Percentiles rank a stretch among this genome's conserved stretches.
These are phyloP conservation scores for Xylariaceae sp. DNA, from an alignment of 2,329 filamentous ascomycete genomes.

Conservation along the genomic window DNA sequence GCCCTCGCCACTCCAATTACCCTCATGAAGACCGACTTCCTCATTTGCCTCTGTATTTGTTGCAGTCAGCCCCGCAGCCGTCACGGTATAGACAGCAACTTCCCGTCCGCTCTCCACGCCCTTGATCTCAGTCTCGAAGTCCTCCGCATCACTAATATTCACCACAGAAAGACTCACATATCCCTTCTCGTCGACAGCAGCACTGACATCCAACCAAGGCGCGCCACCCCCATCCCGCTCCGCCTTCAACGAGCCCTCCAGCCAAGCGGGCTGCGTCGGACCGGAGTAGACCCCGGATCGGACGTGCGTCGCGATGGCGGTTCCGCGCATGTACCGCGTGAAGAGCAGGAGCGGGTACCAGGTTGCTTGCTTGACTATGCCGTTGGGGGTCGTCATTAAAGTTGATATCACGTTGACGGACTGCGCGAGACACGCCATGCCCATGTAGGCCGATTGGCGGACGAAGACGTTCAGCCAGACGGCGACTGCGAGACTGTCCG, in stretches of 20 bases:
- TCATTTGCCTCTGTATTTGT: conserved; percentile 61
- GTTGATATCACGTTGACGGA: conserved; percentile 75
- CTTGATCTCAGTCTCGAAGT: conserved; percentile 56
- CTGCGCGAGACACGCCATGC: conserved; percentile 78
- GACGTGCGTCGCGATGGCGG: conserved; percentile 63
- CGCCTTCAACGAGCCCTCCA: conserved; percentile 54
- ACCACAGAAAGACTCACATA: conserved; percentile 66
- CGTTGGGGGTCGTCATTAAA: conserved; percentile 64
- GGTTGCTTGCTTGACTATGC: conserved; percentile 66
- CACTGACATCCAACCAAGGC: conserved; percentile 67
- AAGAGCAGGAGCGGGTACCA: conserved; percentile 73
- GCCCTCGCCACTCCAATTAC: conserved; percentile 60
- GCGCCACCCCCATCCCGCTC: too few relatives aligned
- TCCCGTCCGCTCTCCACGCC: conserved; percentile 48
- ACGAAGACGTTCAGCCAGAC: conserved; percentile 75
- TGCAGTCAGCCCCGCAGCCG: conserved; percentile 51
- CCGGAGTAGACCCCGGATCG: conserved; percentile 61
- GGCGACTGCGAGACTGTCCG: conserved; percentile 70
- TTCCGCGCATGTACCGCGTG: conserved; percentile 68
- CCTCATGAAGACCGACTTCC: conserved; percentile 58
- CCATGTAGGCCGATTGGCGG: conserved; percentile 54
- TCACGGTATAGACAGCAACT: conserved; percentile 61
- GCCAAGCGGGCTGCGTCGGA: conserved; percentile 61
- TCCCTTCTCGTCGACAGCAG: conserved; percentile 54
- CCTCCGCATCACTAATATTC: conserved; percentile 62